These are phyloP conservation scores for Chytriomyces sp. DNA, from an alignment of 192 early-diverging fungal species.

Conservation along the genomic window DNA sequence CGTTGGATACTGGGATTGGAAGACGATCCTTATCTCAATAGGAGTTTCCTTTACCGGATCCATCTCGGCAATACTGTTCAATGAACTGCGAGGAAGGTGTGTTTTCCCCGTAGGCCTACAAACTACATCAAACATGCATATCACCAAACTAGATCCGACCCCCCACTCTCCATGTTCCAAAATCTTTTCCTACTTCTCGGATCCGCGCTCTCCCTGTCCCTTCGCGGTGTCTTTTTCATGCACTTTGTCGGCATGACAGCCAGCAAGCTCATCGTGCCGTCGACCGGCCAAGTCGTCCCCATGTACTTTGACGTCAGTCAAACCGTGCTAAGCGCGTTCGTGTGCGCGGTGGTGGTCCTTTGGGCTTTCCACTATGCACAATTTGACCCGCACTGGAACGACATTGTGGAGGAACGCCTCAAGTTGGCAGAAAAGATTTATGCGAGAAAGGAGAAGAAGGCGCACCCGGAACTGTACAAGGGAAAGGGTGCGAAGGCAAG, in stretches of 20 bases:
- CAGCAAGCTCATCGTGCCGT: neutral
- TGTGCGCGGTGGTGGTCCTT: neutral
- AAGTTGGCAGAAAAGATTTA: neutral
- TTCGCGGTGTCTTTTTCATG: conserved; percentile 21
- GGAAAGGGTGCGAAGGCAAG: too few species aligned
- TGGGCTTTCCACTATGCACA: conserved; percentile 3
- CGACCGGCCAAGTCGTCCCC: neutral
- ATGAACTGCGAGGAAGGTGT: conserved; percentile 7
- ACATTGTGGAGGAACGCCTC: neutral
- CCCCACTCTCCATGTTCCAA: neutral
- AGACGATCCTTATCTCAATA: neutral
- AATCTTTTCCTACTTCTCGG: neutral
- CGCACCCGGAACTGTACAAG: neutral
- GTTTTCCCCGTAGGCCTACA: too few species aligned
- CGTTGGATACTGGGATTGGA: neutral
- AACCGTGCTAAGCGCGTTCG: neutral
- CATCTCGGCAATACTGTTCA: conserved; percentile 7
- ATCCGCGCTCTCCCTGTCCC: neutral
- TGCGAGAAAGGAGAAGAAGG: neutral
- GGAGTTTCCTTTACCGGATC: conserved; percentile 6
- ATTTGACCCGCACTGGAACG: conserved; percentile 4
- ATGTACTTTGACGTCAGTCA: conserved; percentile 7
- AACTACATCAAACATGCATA: neutral
- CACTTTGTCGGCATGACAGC: conserved; percentile 25
- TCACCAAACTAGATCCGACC: conserved; percentile 1